phyloP scores from a whole-genome alignment of 129 eudicot species.

The Chrysanthemum lavandulifolium region DNA sequence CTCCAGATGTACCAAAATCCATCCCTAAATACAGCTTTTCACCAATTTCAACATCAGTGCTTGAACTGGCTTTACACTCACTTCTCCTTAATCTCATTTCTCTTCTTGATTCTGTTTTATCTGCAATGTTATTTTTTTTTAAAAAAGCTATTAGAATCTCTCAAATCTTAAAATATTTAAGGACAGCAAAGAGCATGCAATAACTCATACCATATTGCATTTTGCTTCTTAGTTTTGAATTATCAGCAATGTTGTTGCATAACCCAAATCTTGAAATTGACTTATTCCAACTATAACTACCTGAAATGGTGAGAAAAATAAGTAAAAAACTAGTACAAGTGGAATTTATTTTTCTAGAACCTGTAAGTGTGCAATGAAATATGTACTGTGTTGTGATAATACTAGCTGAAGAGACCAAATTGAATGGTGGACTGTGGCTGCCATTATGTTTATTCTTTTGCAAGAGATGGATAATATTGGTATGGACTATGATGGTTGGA shows the following conservation, averaged over 20 bases:
- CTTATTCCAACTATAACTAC: conserved; percentile 23
- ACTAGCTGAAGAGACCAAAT: conserved; percentile 20
- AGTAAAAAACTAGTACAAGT: background rate
- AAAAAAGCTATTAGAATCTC: background rate
- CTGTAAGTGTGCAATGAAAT: background rate
- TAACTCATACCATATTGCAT: conserved; percentile 17
- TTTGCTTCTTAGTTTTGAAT: conserved; percentile 24
- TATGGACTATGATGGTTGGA: background rate
- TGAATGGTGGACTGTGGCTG: conserved; percentile 34
- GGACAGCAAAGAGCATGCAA: conserved; percentile 22
- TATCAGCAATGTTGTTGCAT: conserved; percentile 11
- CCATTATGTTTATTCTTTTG: conserved; percentile 31
- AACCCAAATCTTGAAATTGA: conserved; percentile 16
- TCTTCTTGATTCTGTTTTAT: conserved; percentile 24
- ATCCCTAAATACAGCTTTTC: conserved; percentile 74
- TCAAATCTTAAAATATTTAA: background rate
- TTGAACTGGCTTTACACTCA: conserved; percentile 31
- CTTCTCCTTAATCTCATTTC: conserved; percentile 29
- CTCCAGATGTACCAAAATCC: conserved; percentile 99
- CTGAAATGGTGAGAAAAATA: conserved; percentile 17
- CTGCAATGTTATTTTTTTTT: conserved; percentile 8
- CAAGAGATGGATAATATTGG: conserved; percentile 28
- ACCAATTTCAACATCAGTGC: conserved; percentile 28
- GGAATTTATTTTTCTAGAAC: background rate
- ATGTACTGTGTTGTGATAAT: conserved; percentile 24